phyloP scores from a whole-genome alignment of 2,329 filamentous ascomycete genomes.

The Endothia cerciana region DNA sequence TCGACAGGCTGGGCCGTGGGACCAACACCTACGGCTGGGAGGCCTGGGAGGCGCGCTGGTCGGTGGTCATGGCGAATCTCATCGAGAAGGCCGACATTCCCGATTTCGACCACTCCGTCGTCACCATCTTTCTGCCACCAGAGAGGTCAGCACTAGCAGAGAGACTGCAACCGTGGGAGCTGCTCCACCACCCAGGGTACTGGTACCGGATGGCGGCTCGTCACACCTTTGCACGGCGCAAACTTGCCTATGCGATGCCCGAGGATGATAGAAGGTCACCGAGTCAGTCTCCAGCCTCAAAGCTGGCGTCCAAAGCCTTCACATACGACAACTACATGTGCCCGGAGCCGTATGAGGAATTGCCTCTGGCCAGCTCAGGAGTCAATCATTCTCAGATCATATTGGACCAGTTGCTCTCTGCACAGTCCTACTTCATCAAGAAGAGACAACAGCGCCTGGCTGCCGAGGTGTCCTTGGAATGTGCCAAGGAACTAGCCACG shows the following conservation, averaged over 20 bases:
- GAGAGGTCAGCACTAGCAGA: conserved; percentile 64
- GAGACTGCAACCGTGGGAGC: conserved; percentile 64
- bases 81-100: conserved; percentile 58
- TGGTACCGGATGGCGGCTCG: conserved; percentile 66
- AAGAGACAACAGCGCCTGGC: conserved; percentile 57
- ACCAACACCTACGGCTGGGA: conserved; percentile 91
- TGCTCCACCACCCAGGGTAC: conserved; percentile 68
- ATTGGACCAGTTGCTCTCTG: conserved; percentile 54
- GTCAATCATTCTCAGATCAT: conserved; percentile 61
- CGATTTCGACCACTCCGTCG: conserved; percentile 50
- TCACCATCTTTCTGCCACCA: conserved; percentile 54
- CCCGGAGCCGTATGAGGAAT: conserved; percentile 64
- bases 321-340: conserved; percentile 70
- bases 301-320: conserved; percentile 55
- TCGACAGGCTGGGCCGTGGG: conserved; percentile 83
- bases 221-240: conserved; percentile 58
- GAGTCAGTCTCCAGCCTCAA: conserved; percentile 50
- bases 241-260: conserved; percentile 59
- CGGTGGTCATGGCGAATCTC: conserved; percentile 63
- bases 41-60: conserved; percentile 85
- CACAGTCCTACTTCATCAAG: conserved; percentile 57
- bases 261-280: conserved; percentile 61
- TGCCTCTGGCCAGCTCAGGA: conserved; percentile 53
- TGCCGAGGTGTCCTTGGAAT: conserved; percentile 61
- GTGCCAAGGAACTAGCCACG: conserved; percentile 58